Conservation (phyloP, 768 basidiomycete species). For the Suillus lakei region DNA sequence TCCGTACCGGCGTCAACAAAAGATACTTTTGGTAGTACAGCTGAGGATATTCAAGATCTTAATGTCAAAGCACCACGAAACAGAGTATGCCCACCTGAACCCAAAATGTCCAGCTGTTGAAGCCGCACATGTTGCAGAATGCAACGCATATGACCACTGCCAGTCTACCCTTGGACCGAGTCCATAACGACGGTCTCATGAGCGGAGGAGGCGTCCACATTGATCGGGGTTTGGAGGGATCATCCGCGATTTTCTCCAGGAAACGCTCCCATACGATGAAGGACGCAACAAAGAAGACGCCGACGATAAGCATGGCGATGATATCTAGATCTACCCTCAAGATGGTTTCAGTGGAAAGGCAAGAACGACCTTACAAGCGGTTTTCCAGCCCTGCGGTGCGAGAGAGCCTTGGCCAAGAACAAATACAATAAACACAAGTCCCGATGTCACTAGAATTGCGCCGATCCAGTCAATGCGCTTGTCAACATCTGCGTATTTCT, state of each 20-base stretch:
- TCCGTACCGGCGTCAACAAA: conserved; percentile 52
- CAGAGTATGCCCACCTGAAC: conserved; percentile 37
- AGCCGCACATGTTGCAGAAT: conserved; percentile 58
- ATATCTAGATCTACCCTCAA: conserved; percentile 48
- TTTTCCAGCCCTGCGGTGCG: conserved; percentile 61
- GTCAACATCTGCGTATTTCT: conserved; percentile 37
- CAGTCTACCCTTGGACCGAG: conserved; percentile 55
- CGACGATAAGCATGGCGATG: conserved; percentile 63
- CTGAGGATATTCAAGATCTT: conserved; percentile 30
- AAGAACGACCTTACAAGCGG: conserved; percentile 44
- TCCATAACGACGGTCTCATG: conserved; percentile 64
- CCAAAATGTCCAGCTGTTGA: conserved; percentile 54
- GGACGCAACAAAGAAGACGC: conserved; percentile 50
- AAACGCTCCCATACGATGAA: conserved; percentile 69
- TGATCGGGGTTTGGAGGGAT: conserved; percentile 10
- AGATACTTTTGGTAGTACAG: conserved; percentile 70
- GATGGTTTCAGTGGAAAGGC: conserved; percentile 22
- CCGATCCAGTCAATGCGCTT: conserved; percentile 73
- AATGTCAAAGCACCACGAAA: conserved; percentile 23
- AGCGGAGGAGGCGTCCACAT: conserved; percentile 52
- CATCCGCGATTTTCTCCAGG: conserved; percentile 44
- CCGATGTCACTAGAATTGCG: conserved; percentile 59
- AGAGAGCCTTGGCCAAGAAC: conserved; percentile 64
- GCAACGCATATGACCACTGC: conserved; percentile 60
- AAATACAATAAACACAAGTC: conserved; percentile 67